Conservation (phyloP, 495 filamentous ascomycete genomes). For the Polyplosphaeria fusca region DNA sequence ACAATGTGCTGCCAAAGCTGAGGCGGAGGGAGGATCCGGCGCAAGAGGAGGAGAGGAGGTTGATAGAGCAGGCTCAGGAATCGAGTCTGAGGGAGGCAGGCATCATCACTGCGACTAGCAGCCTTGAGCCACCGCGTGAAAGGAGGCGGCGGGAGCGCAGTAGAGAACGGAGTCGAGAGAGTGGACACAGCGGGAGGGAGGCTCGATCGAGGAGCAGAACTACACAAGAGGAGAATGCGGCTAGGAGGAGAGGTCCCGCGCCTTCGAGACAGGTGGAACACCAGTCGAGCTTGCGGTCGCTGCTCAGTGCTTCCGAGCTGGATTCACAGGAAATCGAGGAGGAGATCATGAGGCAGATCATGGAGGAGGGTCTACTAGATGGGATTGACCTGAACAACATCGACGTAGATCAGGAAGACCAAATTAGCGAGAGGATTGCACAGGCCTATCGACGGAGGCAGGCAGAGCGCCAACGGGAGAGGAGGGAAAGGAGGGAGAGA, state of each 20-base stretch:
- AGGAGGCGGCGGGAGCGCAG: conserved; percentile 45
- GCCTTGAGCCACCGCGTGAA: conserved; percentile 37
- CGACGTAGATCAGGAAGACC: conserved; percentile 70
- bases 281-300: conserved; percentile 77
- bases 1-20: conserved; percentile 65
- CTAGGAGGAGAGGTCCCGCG: conserved; percentile 11
- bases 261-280: conserved; percentile 66
- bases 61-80: conserved; percentile 67
- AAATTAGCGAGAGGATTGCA: conserved; percentile 82
- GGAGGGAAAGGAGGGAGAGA: conserved; percentile 37
- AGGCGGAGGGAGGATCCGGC: conserved; percentile 47
- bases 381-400: conserved; percentile 81
- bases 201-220: conserved; percentile 14
- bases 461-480: conserved; percentile 46
- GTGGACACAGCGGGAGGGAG: conserved; percentile 16
- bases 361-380: conserved; percentile 81
- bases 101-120: conserved; percentile 34
- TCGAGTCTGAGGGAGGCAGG: conserved; percentile 68
- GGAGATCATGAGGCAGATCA: conserved; percentile 83
- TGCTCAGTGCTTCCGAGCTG: conserved; percentile 73
- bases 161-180: conserved; percentile 38
- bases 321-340: conserved; percentile 74
- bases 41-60: conserved; percentile 63
- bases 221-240: conserved; percentile 23
- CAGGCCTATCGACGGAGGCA: conserved; percentile 77